These are phyloP conservation scores for Pythium vanterpoolii DNA, from an alignment of 352 stramenopile genomes.

Conservation along the genomic window DNA sequence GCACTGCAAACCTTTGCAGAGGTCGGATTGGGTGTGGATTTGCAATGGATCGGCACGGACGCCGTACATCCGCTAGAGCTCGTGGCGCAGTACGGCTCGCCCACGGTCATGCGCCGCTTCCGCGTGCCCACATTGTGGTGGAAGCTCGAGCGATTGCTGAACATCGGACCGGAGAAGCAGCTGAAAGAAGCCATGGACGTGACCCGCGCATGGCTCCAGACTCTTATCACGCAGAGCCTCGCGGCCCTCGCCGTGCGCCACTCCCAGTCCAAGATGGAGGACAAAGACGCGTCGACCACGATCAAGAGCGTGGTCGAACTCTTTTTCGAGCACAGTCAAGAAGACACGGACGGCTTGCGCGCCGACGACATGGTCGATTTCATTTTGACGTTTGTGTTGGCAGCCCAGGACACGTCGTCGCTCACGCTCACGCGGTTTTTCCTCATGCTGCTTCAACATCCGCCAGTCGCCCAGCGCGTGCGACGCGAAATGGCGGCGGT, in stretches of 20 bases:
- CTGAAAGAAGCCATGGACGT: constrained; percentile 26
- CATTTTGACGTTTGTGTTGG: constrained; percentile 61
- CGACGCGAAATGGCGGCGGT: constrained; percentile 36
- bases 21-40: constrained; percentile 45
- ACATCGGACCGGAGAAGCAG: constrained; percentile 36
- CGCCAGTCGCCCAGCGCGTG: constrained; percentile 43
- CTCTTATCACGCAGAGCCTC: constrained; percentile 30
- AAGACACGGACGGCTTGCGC: constrained; percentile 26
- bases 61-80: constrained; percentile 40
- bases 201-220: constrained; percentile 38
- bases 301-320: constrained; percentile 22
- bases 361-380: constrained; percentile 63
- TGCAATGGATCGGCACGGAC: constrained; percentile 31
- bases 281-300: too few species aligned
- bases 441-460: constrained; percentile 62
- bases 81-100: constrained; percentile 30
- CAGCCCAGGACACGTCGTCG: constrained; percentile 71
- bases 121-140: constrained; percentile 45
- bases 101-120: constrained; percentile 36
- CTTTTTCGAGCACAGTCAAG: constrained; percentile 16
- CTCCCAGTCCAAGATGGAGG: neutral
- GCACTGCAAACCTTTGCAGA: constrained; percentile 53
- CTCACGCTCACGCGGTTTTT: constrained; percentile 66
- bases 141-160: constrained; percentile 44
- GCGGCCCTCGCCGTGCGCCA: constrained; percentile 4